Evolutionary conservation across 129 eudicot genomes (phyloP).

Genomic region (Saussurea involucrata): DNA sequence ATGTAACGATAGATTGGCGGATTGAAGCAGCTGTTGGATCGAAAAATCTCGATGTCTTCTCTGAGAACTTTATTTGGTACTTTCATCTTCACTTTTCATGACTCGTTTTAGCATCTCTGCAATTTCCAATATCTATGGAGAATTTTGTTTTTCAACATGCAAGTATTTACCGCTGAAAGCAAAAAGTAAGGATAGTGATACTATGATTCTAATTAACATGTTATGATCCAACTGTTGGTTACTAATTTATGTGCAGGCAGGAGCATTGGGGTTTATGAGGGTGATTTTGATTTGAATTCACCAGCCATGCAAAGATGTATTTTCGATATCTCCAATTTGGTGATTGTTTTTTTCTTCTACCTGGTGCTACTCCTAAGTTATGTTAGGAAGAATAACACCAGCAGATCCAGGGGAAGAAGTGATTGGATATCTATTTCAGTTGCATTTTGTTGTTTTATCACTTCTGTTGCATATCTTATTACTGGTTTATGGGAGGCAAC

Average conservation of each 20-base stretch:
- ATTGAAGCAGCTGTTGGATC: neutral
- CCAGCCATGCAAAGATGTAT: conserved; percentile 22
- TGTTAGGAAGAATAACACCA: conserved; percentile 16
- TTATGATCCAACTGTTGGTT: neutral
- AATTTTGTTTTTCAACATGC: neutral
- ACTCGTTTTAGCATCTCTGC: neutral
- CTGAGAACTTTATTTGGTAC: conserved; percentile 10
- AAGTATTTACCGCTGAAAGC: neutral
- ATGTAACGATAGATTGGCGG: neutral
- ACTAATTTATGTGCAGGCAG: conserved; percentile 33
- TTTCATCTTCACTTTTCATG: neutral
- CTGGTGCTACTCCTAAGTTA: conserved; percentile 18
- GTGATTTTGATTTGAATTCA: conserved; percentile 20
- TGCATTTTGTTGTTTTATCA: conserved; percentile 35
- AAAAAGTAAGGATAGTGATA: neutral
- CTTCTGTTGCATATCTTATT: conserved; percentile 29
- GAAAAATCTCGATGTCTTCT: neutral
- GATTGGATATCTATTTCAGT: conserved; percentile 21
- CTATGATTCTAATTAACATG: neutral
- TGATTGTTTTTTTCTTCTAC: conserved; percentile 28
- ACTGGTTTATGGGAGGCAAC: conserved; percentile 32
- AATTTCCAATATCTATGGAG: neutral
- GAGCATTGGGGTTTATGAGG: conserved; percentile 19
- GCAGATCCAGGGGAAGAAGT: conserved; percentile 15
- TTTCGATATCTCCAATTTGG: conserved; percentile 32